These are phyloP conservation scores for Saccharomycopsis guyanensis DNA, from an alignment of 805 yeast genomes.

Conservation along the genomic window DNA sequence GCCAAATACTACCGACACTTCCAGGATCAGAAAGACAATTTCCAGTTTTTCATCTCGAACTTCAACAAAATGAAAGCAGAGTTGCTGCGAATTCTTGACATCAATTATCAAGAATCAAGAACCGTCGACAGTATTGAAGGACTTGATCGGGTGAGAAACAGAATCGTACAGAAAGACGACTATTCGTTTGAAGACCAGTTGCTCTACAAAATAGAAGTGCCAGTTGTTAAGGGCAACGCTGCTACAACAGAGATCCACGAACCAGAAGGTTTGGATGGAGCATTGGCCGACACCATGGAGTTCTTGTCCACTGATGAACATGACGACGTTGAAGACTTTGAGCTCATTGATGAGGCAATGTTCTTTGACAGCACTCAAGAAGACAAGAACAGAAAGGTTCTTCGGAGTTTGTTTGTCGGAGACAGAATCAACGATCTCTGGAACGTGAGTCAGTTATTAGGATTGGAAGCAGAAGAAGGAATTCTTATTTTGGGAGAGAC, in stretches of 20 bases:
- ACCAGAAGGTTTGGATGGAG: constrained; percentile 9
- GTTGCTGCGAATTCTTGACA: constrained; percentile 29
- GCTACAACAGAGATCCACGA: constrained; percentile 6
- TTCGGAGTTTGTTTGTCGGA: constrained; percentile 59
- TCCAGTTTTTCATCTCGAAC: constrained; percentile 37
- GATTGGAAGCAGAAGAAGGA: constrained; percentile 71
- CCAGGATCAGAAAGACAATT: constrained; percentile 62
- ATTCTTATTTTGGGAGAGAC: constrained; percentile 60
- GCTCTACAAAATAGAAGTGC: constrained; percentile 35
- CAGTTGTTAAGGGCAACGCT: constrained; percentile 25
- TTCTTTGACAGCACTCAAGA: constrained; percentile 36
- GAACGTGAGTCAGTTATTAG: constrained; percentile 70
- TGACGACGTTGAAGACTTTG: constrained; percentile 31
- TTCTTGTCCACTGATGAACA: constrained; percentile 23
- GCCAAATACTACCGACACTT: constrained; percentile 43
- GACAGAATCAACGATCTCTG: constrained; percentile 66
- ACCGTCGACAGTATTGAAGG: constrained; percentile 65
- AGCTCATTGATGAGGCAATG: constrained; percentile 36
- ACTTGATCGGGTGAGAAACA: constrained; percentile 54
- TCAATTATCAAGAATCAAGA: constrained; percentile 30
- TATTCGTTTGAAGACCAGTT: constrained; percentile 37
- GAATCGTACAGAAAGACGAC: constrained; percentile 49
- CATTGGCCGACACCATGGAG: constrained; percentile 16
- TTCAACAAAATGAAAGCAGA: constrained; percentile 44
- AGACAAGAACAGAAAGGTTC: constrained; percentile 68